These are phyloP conservation scores for Ceratobasidium sp. DNA, from an alignment of 1,284 basidiomycete genomes.

Conservation along the genomic window DNA sequence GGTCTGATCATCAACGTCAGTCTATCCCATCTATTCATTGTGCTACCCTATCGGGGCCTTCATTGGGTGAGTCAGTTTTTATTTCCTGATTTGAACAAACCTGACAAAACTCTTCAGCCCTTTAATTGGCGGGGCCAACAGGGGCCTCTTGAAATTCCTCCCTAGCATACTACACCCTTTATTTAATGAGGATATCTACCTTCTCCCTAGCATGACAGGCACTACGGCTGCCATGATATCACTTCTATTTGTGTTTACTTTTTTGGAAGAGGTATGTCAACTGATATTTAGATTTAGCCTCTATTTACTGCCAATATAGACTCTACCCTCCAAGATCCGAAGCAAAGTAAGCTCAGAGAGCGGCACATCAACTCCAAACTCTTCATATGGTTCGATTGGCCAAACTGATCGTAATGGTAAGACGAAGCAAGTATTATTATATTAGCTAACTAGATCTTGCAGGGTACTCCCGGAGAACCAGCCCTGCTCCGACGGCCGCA, in stretches of 20 bases:
- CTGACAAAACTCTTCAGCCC: slow-evolving; percentile 2
- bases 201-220: slow-evolving; percentile 69
- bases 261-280: slow-evolving; percentile 68
- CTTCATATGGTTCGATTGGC: slow-evolving; percentile 27
- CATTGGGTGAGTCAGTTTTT: slow-evolving; percentile 33
- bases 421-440: too few species aligned
- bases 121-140: slow-evolving; percentile 45
- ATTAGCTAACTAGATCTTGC: neutral
- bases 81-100: neutral
- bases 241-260: slow-evolving; percentile 65
- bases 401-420: slow-evolving; percentile 11
- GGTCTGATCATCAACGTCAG: slow-evolving; percentile 12
- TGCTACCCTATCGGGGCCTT: slow-evolving; percentile 44
- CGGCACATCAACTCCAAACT: slow-evolving; percentile 24
- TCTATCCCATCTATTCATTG: slow-evolving; percentile 44
- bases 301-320: slow-evolving; percentile 23
- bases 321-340: slow-evolving; percentile 38
- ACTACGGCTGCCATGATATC: slow-evolving; percentile 66
- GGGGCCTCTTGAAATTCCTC: slow-evolving; percentile 42
- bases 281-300: neutral
- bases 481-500: neutral
- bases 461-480: slow-evolving; percentile 13
- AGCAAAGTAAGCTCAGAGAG: slow-evolving; percentile 11
- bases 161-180: slow-evolving; percentile 38
- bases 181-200: slow-evolving; percentile 45